A percentile compares a stretch with the other conserved stretches of the same genome.
These are phyloP conservation scores for Strigomonas galati DNA, from an alignment of 208 protist species.

Conservation along the genomic window DNA sequence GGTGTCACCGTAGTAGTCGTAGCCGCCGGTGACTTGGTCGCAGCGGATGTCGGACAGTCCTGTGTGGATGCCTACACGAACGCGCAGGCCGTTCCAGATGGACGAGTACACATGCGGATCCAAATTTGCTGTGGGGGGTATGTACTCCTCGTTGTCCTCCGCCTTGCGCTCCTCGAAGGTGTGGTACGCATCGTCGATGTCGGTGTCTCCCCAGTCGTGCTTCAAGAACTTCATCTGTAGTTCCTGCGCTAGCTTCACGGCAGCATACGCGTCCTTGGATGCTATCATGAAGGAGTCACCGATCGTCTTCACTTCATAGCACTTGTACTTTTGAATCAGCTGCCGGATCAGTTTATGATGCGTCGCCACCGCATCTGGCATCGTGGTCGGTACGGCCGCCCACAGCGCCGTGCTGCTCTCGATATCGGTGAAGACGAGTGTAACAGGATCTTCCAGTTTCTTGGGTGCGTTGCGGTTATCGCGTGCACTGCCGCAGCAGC, in stretches of 20 bases:
- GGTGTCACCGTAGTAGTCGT: slow-evolving; percentile 81
- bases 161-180: slow-evolving; percentile 34
- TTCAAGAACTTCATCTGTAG: slow-evolving; percentile 50
- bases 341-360: slow-evolving; percentile 70
- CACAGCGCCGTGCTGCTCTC: slow-evolving; percentile 80
- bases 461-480: slow-evolving; percentile 55
- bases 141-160: slow-evolving; percentile 17
- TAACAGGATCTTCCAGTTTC: slow-evolving; percentile 33
- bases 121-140: slow-evolving; percentile 29
- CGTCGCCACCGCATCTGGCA: slow-evolving; percentile 58
- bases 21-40: slow-evolving; percentile 60
- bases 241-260: slow-evolving; percentile 40
- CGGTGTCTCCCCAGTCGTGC: slow-evolving; percentile 44
- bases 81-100: slow-evolving; percentile 46
- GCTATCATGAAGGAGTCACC: slow-evolving; percentile 87
- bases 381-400: slow-evolving; percentile 49
- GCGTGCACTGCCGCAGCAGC: slow-evolving; percentile 21
- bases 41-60: slow-evolving; percentile 57
- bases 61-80: slow-evolving; percentile 60
- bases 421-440: slow-evolving; percentile 77
- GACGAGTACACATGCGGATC: slow-evolving; percentile 27
- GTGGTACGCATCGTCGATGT: slow-evolving; percentile 46
- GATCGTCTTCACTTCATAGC: slow-evolving; percentile 87
- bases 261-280: slow-evolving; percentile 39
- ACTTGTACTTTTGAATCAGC: slow-evolving; percentile 52